These are phyloP conservation scores for Neobulgaria alba DNA, from an alignment of 2,329 filamentous ascomycete species.

Conservation along the genomic window DNA sequence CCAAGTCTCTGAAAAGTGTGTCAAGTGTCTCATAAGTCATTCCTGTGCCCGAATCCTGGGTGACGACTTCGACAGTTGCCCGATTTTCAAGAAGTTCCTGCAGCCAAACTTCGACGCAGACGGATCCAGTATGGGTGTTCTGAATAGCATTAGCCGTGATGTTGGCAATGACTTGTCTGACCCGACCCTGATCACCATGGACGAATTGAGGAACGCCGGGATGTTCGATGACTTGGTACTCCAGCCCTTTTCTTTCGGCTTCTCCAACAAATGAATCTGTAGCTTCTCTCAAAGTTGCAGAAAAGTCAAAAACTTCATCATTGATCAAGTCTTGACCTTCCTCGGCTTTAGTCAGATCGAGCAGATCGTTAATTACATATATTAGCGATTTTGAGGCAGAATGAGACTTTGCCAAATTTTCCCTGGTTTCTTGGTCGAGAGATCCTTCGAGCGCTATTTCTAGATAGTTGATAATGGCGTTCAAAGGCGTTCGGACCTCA, in stretches of 20 bases:
- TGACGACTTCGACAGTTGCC: conserved; percentile 13
- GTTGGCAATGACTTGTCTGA: conserved; percentile 18
- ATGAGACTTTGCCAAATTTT: conserved; percentile 15
- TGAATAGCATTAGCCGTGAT: conserved; percentile 20
- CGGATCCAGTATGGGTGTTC: conserved; percentile 12
- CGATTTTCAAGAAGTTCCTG: conserved; percentile 7
- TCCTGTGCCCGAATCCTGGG: conserved; percentile 19
- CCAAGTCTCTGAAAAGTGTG: background rate
- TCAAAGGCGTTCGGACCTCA: conserved; percentile 20
- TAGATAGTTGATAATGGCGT: conserved; percentile 19
- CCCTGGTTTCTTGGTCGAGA: conserved; percentile 14
- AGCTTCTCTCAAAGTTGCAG: conserved; percentile 10
- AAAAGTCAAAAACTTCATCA: conserved; percentile 16
- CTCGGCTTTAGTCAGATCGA: conserved; percentile 18
- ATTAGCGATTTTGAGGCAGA: conserved; percentile 17
- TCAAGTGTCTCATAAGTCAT: conserved; percentile 21
- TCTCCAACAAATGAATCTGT: conserved; percentile 15
- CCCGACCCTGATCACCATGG: conserved; percentile 16
- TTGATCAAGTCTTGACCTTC: conserved; percentile 5
- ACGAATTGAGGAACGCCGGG: conserved; percentile 17
- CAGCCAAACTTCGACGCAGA: conserved; percentile 19
- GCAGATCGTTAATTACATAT: conserved; percentile 17
- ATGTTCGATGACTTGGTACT: conserved; percentile 15
- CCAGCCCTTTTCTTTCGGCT: conserved; percentile 15
- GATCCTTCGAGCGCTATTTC: conserved; percentile 19